Percentiles rank a stretch among this genome's conserved stretches.
Evolutionary conservation across 495 filamentous ascomycete species (phyloP).

Genomic region (Beverwykella pulmonaria): DNA sequence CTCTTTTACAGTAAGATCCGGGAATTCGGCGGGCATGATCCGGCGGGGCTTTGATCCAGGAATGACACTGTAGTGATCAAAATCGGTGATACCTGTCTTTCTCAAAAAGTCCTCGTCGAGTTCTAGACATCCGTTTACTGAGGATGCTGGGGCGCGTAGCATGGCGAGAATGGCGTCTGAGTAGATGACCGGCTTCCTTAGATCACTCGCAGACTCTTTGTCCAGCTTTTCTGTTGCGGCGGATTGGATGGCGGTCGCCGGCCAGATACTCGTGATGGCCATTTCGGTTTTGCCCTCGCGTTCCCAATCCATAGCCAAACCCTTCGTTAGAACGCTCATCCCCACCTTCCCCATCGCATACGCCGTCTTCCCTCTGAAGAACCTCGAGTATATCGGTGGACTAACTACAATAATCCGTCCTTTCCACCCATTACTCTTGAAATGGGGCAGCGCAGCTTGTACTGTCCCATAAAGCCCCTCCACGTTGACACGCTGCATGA

Average conservation of each 20-base stretch:
- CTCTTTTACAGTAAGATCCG: constrained; percentile 72
- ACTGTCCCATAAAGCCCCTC: constrained; percentile 73
- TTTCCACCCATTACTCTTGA: constrained; percentile 55
- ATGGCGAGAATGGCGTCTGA: constrained; percentile 79
- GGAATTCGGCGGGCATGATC: constrained; percentile 77
- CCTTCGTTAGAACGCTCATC: constrained; percentile 81
- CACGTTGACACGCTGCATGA: constrained; percentile 81
- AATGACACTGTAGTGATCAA: constrained; percentile 71
- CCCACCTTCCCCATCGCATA: constrained; percentile 86
- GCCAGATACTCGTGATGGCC: constrained; percentile 84
- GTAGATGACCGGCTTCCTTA: constrained; percentile 74
- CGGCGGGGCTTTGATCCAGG: constrained; percentile 65
- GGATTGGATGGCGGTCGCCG: constrained; percentile 69
- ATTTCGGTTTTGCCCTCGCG: constrained; percentile 65
- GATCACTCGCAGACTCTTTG: constrained; percentile 52
- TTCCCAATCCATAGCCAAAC: constrained; percentile 80
- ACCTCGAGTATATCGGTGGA: constrained; percentile 82
- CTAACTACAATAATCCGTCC: constrained; percentile 77
- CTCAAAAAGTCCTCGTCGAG: constrained; percentile 85
- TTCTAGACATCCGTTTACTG: constrained; percentile 70
- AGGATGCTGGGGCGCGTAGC: constrained; percentile 60
- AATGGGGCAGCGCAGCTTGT: constrained; percentile 67
- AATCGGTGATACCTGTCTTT: constrained; percentile 67
- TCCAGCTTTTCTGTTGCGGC: constrained; percentile 64
- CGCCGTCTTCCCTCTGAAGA: constrained; percentile 83